Base-by-base conservation (phyloP, 2,329 filamentous ascomycete species). In the Leptographium lundbergii region DNA sequence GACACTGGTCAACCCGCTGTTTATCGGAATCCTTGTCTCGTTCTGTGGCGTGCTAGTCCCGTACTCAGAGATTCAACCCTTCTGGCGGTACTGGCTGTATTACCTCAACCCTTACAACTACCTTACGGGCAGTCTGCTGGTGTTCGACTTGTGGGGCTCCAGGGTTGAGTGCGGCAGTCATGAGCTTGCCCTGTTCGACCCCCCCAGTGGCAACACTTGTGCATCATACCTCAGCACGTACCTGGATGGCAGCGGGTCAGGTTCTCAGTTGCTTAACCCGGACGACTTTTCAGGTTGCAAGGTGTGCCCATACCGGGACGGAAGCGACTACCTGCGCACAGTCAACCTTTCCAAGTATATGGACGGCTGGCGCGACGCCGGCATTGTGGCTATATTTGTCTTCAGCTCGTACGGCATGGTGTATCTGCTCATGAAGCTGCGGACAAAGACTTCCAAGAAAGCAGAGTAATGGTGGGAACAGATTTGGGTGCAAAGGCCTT, bases 41-140 rank as follows among this genome's bases (percentile, higher is more conserved):
- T 91, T 91, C 73, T 90, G 86, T 65, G 87, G 87, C 63, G 86
- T 90, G 2, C 74, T 89, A 4, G 86, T 90, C 0, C 86, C 86
- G 0, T 88, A 85, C 63, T 66, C 66, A 0, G 77, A 78, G 25
- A 76, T 91, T 24, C 79, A 82, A 9, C 64, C 69, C 0, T 90
- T 90, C 70, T 91, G 87, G 87, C 73, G 75, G 24, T 78, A 78
- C 62, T 87, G 83, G 82, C 78, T 86, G 6, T 84, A 84, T 70
- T 82, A 74, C 58, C 66, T 82, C 22, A 80, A 84, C 64, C 81
- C 81, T 0, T 84, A 82, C 73, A 83, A 80, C 70, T 84, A 84
- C 61, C 70, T 85, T 7, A 81, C 83, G 70, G 77, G 79, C 5
- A 73, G 73, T 34, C 73, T 85, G 70, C 69, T 84, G 10, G 72